Percentiles rank a stretch among this genome's conserved stretches.
Conservation (phyloP, 2,329 filamentous ascomycete species). For the Fusarium sp. region DNA sequence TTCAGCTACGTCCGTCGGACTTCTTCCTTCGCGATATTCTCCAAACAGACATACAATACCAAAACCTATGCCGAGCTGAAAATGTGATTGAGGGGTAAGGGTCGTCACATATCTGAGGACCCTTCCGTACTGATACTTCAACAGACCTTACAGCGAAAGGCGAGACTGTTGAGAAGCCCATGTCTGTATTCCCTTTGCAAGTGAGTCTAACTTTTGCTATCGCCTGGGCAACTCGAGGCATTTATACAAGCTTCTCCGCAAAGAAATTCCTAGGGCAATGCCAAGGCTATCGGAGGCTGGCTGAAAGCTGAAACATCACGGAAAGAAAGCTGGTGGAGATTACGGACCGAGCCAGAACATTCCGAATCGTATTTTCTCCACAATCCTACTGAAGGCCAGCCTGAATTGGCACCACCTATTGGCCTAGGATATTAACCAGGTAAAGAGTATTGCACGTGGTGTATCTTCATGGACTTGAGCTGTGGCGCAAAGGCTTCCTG, state of each 20-base stretch:
- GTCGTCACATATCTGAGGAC: not conserved
- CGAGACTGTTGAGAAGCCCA: not conserved
- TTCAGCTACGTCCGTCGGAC: fast-evolving
- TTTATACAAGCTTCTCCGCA: fast-evolving
- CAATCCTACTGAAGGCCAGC: fast-evolving
- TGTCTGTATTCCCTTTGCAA: not conserved
- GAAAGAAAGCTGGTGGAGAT: not conserved
- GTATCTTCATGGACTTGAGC: not conserved
- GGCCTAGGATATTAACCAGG: fast-evolving
- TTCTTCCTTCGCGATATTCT: no score
- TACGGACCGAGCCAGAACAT: not conserved
- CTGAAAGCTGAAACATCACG: not conserved
- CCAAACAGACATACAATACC: no score
- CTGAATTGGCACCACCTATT: no score
- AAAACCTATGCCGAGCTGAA: not conserved
- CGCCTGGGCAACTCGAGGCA: not conserved
- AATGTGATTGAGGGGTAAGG: not conserved
- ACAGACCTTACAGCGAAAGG: fast-evolving
- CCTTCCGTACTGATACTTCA: fast-evolving
- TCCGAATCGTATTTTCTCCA: not conserved
- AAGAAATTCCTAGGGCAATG: fast-evolving
- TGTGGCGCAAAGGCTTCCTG: fast-evolving
- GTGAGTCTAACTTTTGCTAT: not conserved
- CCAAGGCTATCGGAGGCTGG: not conserved
- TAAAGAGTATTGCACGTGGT: not conserved